Evolutionary conservation across 306 rosid species (phyloP), one percentile per base, ranked within the genome.

Genomic region (Vigna reflexopilosa): DNA sequence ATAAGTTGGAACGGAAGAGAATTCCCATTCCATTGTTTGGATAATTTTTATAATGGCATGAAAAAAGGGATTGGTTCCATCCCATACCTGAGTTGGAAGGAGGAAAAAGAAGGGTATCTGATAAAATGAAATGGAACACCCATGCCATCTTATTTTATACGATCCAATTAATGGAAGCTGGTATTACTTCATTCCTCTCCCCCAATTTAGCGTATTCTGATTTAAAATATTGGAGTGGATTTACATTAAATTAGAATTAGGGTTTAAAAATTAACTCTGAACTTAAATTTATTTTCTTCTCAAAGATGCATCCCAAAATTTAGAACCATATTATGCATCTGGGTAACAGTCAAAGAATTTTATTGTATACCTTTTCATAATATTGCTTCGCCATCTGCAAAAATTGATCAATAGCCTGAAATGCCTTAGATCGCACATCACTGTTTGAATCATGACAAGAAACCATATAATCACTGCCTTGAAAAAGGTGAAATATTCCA

Each of bases 331-430:
- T 51, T 54, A 56, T 49, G 54, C 24, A 67, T 45, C 32, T 19
- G 54, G 83, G 55, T 30, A 78, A 76, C 73, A 81, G 74, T 51
- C 62, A 62, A 81, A 59, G 47, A 72, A 36, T 69, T 83, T 26
- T 19, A 70, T 12, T 73, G 72, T 67, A 57, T 84, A 96, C 99
- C 99, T 91, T 95, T 51, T 96, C 97, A 45, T 93, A 83, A 84
- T 86, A 73, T 68, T 93, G 97, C 86, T 91, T 96, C 74, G 89
- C 84, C 49, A 91, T 83, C 80, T 77, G 96, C 85, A 95, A 74
- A 90, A 95, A 95, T 66, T 95, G 98, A 83, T 93, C 99, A 80
- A 91, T 90, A 40, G 97, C 96, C 87, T 95, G 97, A 87, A 95
- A 93, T 80, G 98, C 96, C 86, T 91, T 95, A 5, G 88, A 79